Evolutionary conservation across 1,284 basidiomycete genomes (phyloP).

Genomic region (Peniophora sp.): DNA sequence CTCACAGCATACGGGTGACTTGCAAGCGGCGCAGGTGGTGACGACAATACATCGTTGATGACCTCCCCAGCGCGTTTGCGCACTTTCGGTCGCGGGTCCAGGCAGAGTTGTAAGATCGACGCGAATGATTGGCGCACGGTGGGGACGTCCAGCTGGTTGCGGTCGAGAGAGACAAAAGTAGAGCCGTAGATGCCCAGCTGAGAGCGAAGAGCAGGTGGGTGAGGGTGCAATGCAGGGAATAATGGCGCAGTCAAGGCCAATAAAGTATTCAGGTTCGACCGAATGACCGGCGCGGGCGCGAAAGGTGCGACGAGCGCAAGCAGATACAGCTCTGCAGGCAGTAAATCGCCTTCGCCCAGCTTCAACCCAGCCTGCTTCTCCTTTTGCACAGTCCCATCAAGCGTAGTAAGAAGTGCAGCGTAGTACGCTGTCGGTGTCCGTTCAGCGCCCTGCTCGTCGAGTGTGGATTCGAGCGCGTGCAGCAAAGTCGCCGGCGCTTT

Average conservation of each 20-base stretch:
- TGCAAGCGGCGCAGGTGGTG: conserved; percentile 68
- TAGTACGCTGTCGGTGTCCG: conserved; percentile 81
- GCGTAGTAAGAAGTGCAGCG: conserved; percentile 74
- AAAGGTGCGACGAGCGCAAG: conserved; percentile 73
- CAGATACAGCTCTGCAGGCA: conserved; percentile 88
- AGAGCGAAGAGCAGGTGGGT: conserved; percentile 69
- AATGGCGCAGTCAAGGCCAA: conserved; percentile 72
- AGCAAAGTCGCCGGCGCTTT: conserved; percentile 88
- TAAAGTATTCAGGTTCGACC: conserved; percentile 55
- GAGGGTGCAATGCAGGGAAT: conserved; percentile 54
- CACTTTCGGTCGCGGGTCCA: conserved; percentile 91
- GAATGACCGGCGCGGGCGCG: conserved; percentile 69
- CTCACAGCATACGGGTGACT: conserved; percentile 82
- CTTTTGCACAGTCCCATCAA: conserved; percentile 67
- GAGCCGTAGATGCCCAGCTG: conserved; percentile 69
- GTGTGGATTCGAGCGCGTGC: conserved; percentile 82
- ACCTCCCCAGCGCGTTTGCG: conserved; percentile 86
- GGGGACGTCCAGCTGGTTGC: conserved; percentile 59
- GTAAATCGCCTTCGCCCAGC: conserved; percentile 71
- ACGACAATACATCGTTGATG: conserved; percentile 66
- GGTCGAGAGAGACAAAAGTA: conserved; percentile 60
- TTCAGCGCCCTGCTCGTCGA: conserved; percentile 72
- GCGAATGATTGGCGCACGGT: conserved; percentile 73
- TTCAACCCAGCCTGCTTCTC: conserved; percentile 48
- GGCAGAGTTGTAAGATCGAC: conserved; percentile 72